phyloP scores from a whole-genome alignment of 2,329 filamentous ascomycete species.

The Mariannaea elegans region DNA sequence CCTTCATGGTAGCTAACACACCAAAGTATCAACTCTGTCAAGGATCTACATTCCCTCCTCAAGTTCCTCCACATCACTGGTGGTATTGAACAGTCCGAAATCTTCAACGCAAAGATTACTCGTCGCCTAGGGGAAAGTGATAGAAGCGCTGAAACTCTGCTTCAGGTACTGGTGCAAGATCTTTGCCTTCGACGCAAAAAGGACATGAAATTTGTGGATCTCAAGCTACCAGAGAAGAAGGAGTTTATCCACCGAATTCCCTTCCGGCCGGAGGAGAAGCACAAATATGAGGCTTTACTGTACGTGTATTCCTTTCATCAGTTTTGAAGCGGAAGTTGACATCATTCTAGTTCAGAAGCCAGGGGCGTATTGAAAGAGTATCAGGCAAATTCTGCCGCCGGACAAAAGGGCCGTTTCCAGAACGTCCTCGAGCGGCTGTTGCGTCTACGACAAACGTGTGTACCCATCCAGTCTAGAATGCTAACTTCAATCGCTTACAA shows the following conservation, averaged over 20 bases:
- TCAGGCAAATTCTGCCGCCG: slow-evolving; percentile 54
- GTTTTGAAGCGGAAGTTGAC: not conserved
- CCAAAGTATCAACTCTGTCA: slow-evolving; percentile 76
- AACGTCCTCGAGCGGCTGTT: slow-evolving; percentile 83
- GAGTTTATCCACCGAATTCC: slow-evolving; percentile 81
- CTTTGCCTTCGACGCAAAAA: slow-evolving; percentile 85
- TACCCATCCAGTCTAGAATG: not conserved
- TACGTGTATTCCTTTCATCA: slow-evolving; percentile 47
- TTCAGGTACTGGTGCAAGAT: slow-evolving; percentile 81
- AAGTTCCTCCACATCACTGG: slow-evolving; percentile 81
- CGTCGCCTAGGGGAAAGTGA: slow-evolving; percentile 71
- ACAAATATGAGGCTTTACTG: slow-evolving; percentile 80
- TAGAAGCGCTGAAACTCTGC: slow-evolving; percentile 65
- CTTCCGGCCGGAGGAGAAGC: slow-evolving; percentile 76
- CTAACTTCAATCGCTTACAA: slow-evolving; percentile 8
- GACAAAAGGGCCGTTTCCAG: slow-evolving; percentile 68
- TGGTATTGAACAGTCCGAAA: slow-evolving; percentile 74
- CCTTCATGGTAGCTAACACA: slow-evolving; percentile 36
- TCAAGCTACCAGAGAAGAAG: slow-evolving; percentile 79
- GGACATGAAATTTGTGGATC: slow-evolving; percentile 86
- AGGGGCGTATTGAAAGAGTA: slow-evolving; percentile 74
- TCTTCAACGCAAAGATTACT: slow-evolving; percentile 73
- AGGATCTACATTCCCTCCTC: slow-evolving; percentile 82
- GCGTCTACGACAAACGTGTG: slow-evolving; percentile 77
- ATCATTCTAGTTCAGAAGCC: slow-evolving; percentile 68